These are phyloP conservation scores for Arabis alpina DNA, from an alignment of 345 rosid species.

Conservation along the genomic window DNA sequence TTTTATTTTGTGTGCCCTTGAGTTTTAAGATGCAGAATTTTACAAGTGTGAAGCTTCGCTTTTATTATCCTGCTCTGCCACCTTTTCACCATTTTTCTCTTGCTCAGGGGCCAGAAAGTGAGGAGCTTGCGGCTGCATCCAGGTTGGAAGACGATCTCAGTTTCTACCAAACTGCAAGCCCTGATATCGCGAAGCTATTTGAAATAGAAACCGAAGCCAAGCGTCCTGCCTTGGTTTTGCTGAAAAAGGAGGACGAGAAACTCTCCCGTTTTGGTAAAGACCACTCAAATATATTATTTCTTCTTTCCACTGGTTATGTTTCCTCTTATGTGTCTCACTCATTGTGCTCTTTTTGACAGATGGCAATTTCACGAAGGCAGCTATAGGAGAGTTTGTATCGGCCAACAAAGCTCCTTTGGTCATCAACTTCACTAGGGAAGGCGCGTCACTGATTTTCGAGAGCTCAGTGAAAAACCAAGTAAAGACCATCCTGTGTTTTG, in stretches of 20 bases:
- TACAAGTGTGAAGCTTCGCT: conserved; percentile 19
- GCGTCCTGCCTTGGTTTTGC: conserved; percentile 53
- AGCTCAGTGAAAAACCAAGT: conserved; percentile 88
- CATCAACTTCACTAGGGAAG: conserved; percentile 81
- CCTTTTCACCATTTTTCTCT: conserved; percentile 21
- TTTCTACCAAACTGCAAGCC: conserved; percentile 51
- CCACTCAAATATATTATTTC: conserved; percentile 6
- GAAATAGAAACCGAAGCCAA: conserved; percentile 38
- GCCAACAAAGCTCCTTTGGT: conserved; percentile 90
- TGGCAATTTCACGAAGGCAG: conserved; percentile 77
- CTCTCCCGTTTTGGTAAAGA: conserved; percentile 41
- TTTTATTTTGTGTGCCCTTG: conserved; percentile 6
- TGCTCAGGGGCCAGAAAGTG: conserved; percentile 49
- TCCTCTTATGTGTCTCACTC: conserved; percentile 18
- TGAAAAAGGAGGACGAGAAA: conserved; percentile 42
- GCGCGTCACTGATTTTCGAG: conserved; percentile 74
- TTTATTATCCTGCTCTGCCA: conserved; percentile 15
- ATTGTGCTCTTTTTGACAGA: conserved; percentile 53
- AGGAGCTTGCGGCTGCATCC: conserved; percentile 51
- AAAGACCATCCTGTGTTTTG: conserved; percentile 16
- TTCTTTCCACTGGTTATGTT: conserved; percentile 3
- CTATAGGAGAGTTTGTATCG: conserved; percentile 74
- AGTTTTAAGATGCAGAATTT: conserved; percentile 22
- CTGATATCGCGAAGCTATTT: conserved; percentile 52
- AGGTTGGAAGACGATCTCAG: conserved; percentile 47